phyloP scores from a whole-genome alignment of 2,329 filamentous ascomycete species.

The Aspergillus fischeri region DNA sequence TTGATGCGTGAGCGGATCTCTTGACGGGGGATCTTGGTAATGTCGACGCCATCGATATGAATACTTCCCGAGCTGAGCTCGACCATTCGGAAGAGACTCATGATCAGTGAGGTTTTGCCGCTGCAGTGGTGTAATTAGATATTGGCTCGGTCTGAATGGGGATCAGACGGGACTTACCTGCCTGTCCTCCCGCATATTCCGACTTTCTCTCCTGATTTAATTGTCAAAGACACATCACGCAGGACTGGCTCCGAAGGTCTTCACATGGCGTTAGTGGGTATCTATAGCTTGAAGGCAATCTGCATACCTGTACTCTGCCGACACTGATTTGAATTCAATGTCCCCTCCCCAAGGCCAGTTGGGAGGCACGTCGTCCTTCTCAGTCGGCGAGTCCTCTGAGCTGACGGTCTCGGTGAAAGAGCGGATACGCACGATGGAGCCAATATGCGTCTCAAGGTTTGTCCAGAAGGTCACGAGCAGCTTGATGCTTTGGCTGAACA shows the following conservation, averaged over 20 bases:
- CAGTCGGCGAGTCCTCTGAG: conserved; percentile 41
- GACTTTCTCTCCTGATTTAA: conserved; percentile 40
- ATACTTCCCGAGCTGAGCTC: conserved; percentile 39
- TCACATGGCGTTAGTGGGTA: conserved; percentile 8
- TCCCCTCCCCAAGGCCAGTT: conserved; percentile 43
- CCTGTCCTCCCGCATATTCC: conserved; percentile 41
- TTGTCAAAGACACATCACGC: conserved; percentile 44
- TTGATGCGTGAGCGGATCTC: conserved; percentile 40
- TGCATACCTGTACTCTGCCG: conserved; percentile 41
- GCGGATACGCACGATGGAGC: conserved; percentile 53
- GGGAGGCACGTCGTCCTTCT: conserved; percentile 37
- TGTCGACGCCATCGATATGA: conserved; percentile 41
- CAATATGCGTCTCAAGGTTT: conserved; percentile 55
- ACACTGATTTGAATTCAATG: conserved; percentile 43
- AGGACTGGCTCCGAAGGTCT: conserved; percentile 37
- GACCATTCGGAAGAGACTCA: conserved; percentile 42
- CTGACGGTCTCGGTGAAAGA: conserved; percentile 46
- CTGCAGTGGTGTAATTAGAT: conserved; percentile 18
- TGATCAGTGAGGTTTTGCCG: conserved; percentile 42
- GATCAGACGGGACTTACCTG: conserved; percentile 20
- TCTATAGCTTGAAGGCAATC: background rate
- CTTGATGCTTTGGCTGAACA: conserved; percentile 51
- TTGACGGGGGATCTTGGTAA: conserved; percentile 36
- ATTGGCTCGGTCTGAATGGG: background rate
- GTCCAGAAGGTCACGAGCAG: conserved; percentile 54